Conservation (phyloP, 139 green algal species). For the Zygnema circumcarinatum region DNA sequence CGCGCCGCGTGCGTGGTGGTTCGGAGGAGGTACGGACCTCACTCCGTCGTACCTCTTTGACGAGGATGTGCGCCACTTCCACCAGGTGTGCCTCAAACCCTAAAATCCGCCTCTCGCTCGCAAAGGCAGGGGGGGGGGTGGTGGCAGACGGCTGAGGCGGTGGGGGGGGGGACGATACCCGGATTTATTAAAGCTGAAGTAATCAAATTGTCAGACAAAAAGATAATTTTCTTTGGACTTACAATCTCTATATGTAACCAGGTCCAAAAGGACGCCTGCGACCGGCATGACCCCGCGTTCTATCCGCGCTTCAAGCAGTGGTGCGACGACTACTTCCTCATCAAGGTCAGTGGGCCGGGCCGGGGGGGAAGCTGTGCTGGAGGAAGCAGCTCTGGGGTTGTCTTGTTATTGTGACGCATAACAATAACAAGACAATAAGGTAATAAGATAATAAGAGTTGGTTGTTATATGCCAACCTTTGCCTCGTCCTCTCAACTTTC, state of each 20-base stretch:
- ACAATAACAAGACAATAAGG: no score
- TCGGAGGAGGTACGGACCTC: constrained; percentile 98
- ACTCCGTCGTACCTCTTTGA: constrained; percentile 91
- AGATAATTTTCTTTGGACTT: background rate
- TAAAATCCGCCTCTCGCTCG: background rate
- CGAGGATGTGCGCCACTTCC: constrained; percentile 98
- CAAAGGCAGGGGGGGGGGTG: background rate
- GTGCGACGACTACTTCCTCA: constrained; percentile 98
- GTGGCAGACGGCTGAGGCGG: background rate
- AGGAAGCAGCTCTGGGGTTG: no score
- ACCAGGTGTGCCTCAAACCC: constrained; percentile 72
- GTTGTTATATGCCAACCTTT: no score
- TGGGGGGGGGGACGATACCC: background rate
- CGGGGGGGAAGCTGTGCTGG: background rate
- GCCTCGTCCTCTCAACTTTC: no score
- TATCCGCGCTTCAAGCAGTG: constrained; percentile 94
- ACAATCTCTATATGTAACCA: constrained; percentile 10
- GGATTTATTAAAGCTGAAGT: constrained; percentile 1
- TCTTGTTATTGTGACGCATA: no score
- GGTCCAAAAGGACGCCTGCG: constrained; percentile 74
- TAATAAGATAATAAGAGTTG: no score
- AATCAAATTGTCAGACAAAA: background rate
- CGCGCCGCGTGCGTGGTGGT: constrained; percentile 93
- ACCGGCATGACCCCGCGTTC: constrained; percentile 87
- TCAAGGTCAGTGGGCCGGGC: constrained; percentile 73